phyloP scores from a whole-genome alignment of 768 basidiomycete species.

The Candolleomyces eurysporus region DNA sequence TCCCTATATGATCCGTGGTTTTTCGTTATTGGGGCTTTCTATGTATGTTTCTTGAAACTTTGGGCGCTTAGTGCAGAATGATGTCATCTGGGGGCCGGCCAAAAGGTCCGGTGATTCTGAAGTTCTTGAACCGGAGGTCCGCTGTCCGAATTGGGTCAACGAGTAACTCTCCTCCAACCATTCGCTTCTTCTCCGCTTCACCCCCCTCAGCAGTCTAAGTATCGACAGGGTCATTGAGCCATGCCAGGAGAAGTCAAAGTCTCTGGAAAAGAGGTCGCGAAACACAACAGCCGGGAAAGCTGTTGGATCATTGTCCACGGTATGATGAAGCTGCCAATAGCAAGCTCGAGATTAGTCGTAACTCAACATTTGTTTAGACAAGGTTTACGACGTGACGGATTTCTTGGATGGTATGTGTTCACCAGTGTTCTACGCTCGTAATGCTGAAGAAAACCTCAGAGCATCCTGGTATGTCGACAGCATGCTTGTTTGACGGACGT shows the following conservation, averaged over 20 bases:
- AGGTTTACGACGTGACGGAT: conserved; percentile 78
- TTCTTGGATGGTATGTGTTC: conserved; percentile 62
- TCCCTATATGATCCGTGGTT: no score
- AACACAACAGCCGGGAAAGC: conserved; percentile 31
- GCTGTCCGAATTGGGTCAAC: not conserved
- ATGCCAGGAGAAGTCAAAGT: conserved; percentile 25
- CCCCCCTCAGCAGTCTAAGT: no score
- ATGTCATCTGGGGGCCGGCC: no score
- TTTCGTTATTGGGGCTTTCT: no score
- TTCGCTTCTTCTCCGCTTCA: not conserved
- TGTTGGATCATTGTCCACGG: conserved; percentile 78
- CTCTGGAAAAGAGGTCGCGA: conserved; percentile 27
- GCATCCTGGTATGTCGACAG: conserved; percentile 53
- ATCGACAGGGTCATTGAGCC: not conserved
- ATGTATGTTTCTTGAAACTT: no score
- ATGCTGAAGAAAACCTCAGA: conserved; percentile 34
- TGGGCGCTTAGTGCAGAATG: no score
- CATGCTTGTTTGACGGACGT: not conserved
- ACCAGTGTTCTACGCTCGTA: not conserved
- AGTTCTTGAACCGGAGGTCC: not conserved
- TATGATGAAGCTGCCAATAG: conserved; percentile 21
- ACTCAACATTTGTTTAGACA: conserved; percentile 36
- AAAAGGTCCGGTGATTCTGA: no score
- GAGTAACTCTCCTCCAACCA: no score
- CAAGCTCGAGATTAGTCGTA: not conserved